Evolutionary conservation across 2,329 filamentous ascomycete genomes (phyloP).

Genomic region (Ophiostoma piceae): DNA sequence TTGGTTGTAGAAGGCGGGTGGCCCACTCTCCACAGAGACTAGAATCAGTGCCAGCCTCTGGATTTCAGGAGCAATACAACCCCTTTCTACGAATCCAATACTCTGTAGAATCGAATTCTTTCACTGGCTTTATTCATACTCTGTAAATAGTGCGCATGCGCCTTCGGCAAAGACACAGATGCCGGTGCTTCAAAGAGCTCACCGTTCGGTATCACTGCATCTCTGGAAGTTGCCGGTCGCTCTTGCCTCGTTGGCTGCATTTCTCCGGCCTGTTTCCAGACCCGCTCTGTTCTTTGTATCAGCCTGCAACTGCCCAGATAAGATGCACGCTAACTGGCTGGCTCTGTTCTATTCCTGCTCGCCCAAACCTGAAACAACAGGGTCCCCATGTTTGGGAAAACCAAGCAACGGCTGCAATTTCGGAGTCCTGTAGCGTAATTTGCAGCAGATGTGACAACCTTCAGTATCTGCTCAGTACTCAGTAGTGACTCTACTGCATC

Average conservation of each 20-base stretch:
- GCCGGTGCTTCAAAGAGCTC: background rate
- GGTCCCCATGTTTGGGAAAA: background rate
- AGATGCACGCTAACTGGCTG: background rate
- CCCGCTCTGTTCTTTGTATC: slow-evolving; percentile 5
- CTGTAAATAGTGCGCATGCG: background rate
- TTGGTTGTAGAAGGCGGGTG: slow-evolving; percentile 14
- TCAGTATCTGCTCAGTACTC: background rate
- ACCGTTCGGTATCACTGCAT: background rate
- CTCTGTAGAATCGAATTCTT: no score
- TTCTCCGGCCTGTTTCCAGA: background rate
- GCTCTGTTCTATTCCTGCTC: background rate
- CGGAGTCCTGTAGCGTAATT: background rate
- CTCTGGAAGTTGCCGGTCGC: background rate
- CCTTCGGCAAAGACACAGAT: background rate
- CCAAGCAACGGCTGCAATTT: slow-evolving; percentile 14
- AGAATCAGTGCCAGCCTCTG: slow-evolving; percentile 6
- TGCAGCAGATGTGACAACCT: background rate
- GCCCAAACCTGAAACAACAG: slow-evolving; percentile 16
- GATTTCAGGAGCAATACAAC: slow-evolving; percentile 2
- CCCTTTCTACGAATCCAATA: background rate
- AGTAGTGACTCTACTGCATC: background rate
- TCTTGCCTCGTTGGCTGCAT: background rate
- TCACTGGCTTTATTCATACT: no score
- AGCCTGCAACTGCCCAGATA: slow-evolving; percentile 3
- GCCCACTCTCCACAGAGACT: background rate